phyloP scores from a whole-genome alignment of 2,329 filamentous ascomycete genomes.

The Blumeria graminis region DNA sequence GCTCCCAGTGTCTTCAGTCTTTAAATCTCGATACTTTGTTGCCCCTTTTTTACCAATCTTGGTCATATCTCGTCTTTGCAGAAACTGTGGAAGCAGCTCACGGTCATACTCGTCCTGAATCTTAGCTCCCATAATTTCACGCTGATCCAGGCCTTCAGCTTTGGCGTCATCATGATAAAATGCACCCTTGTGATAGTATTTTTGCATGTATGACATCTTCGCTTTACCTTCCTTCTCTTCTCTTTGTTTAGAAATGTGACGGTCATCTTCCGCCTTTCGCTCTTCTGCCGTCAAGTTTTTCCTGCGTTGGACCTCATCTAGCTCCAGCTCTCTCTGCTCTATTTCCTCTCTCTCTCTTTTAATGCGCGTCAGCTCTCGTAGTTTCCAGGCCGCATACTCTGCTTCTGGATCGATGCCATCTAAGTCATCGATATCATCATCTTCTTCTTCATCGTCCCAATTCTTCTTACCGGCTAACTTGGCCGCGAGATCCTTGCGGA shows the following conservation, averaged over 20 bases:
- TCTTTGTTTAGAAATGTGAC: slow-evolving; percentile 44
- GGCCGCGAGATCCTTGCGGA: slow-evolving; percentile 57
- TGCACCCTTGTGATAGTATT: slow-evolving; percentile 90
- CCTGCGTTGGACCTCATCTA: slow-evolving; percentile 71
- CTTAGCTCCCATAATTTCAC: slow-evolving; percentile 65
- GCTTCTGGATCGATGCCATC: slow-evolving; percentile 71
- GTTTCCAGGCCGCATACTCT: slow-evolving; percentile 79
- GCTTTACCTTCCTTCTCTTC: slow-evolving; percentile 34
- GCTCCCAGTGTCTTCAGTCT: slow-evolving; percentile 68
- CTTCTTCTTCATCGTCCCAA: slow-evolving; percentile 55
- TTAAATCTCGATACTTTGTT: slow-evolving; percentile 73
- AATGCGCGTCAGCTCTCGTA: slow-evolving; percentile 72
- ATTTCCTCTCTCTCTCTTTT: slow-evolving; percentile 71
- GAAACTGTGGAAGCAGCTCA: slow-evolving; percentile 65
- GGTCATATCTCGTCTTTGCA: slow-evolving; percentile 84
- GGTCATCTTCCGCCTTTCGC: slow-evolving; percentile 62
- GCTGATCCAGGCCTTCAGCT: slow-evolving; percentile 48
- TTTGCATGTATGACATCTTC: slow-evolving; percentile 77
- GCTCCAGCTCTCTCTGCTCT: slow-evolving; percentile 60
- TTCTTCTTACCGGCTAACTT: slow-evolving; percentile 54
- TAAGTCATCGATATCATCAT: slow-evolving; percentile 63
- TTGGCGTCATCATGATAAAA: slow-evolving; percentile 74
- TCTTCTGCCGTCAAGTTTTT: slow-evolving; percentile 72
- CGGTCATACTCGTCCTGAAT: slow-evolving; percentile 75
- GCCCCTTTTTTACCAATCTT: slow-evolving; percentile 81